These are phyloP conservation scores for Sordaria brevicollis DNA, from an alignment of 495 filamentous ascomycete genomes.

Conservation along the genomic window DNA sequence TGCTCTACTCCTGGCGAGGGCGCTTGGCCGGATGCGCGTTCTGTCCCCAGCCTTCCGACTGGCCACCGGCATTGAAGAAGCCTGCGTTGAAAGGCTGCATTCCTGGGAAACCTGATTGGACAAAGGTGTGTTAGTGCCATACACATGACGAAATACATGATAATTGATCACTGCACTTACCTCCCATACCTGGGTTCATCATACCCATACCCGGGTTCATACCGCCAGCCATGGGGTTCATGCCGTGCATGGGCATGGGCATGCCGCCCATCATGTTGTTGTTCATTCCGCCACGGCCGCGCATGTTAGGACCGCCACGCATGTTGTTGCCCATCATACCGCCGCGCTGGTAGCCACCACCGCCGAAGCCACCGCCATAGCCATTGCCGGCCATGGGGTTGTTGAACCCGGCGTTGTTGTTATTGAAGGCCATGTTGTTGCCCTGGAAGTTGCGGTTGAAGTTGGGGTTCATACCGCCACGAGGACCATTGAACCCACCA, in stretches of 20 bases:
- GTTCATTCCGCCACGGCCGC: slow-evolving; percentile 53
- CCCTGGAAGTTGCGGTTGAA: slow-evolving; percentile 34
- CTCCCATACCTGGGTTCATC: slow-evolving; percentile 54
- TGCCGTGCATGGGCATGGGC: slow-evolving; percentile 19
- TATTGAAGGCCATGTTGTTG: slow-evolving; percentile 16
- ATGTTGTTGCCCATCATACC: slow-evolving; percentile 61
- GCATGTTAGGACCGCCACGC: slow-evolving; percentile 60
- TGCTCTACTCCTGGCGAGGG: slow-evolving; percentile 40
- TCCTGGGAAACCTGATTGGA: slow-evolving; percentile 50
- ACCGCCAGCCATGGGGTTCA: slow-evolving; percentile 28
- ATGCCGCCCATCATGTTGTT: slow-evolving; percentile 20
- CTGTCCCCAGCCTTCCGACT: slow-evolving; percentile 45
- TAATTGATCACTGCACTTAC: slow-evolving; percentile 17
- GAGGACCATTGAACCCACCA: slow-evolving; percentile 27
- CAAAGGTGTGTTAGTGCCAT: not conserved
- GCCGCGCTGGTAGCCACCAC: slow-evolving; percentile 43
- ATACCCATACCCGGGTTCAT: slow-evolving; percentile 54
- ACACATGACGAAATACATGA: not conserved
- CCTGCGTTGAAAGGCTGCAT: slow-evolving; percentile 68
- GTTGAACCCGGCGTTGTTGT: slow-evolving; percentile 27
- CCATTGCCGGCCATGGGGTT: slow-evolving; percentile 32
- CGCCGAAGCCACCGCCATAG: slow-evolving; percentile 51
- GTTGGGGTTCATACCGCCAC: slow-evolving; percentile 23
- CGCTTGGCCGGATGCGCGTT: slow-evolving; percentile 82
- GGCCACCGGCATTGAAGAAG: slow-evolving; percentile 53